Conservation (phyloP, 306 rosid genomes). For the Chamaecrista fasciculata region DNA sequence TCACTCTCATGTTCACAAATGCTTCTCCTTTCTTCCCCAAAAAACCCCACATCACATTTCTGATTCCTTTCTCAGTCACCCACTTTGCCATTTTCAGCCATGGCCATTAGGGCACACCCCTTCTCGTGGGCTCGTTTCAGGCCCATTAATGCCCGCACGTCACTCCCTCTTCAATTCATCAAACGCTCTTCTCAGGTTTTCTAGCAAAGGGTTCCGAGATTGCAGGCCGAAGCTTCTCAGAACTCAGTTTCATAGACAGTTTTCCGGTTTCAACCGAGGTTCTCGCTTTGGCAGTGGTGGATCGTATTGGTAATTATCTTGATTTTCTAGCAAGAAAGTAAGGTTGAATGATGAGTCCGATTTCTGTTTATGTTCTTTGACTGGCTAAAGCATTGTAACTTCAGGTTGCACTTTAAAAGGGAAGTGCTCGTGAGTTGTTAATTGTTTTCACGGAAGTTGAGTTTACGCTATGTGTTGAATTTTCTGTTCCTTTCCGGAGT, state of each 20-base stretch:
- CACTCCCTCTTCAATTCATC: conserved; percentile 35
- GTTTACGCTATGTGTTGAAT: background rate
- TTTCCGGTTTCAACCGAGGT: conserved; percentile 33
- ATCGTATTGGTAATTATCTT: conserved; percentile 57
- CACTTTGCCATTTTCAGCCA: conserved; percentile 31
- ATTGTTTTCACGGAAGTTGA: background rate
- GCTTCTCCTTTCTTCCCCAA: conserved; percentile 37
- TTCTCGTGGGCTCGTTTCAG: conserved; percentile 41
- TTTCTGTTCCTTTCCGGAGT: background rate
- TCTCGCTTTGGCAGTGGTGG: conserved; percentile 22
- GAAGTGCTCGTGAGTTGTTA: background rate
- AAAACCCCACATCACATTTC: conserved; percentile 30
- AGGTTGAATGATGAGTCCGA: no score
- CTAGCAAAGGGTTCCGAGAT: conserved; percentile 28
- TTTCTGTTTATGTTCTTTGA: background rate
- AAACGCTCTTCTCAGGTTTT: conserved; percentile 33
- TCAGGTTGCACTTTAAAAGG: background rate
- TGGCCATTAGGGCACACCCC: conserved; percentile 37
- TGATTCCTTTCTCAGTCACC: conserved; percentile 25
- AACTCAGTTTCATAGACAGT: conserved; percentile 35
- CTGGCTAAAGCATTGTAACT: background rate
- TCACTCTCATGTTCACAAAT: conserved; percentile 23
- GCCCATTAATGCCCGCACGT: conserved; percentile 31
- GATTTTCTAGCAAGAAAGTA: no score
- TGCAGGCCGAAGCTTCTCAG: conserved; percentile 33